Conservation (phyloP, 2,329 filamentous ascomycete species). For the Achaetomium macrosporum region DNA sequence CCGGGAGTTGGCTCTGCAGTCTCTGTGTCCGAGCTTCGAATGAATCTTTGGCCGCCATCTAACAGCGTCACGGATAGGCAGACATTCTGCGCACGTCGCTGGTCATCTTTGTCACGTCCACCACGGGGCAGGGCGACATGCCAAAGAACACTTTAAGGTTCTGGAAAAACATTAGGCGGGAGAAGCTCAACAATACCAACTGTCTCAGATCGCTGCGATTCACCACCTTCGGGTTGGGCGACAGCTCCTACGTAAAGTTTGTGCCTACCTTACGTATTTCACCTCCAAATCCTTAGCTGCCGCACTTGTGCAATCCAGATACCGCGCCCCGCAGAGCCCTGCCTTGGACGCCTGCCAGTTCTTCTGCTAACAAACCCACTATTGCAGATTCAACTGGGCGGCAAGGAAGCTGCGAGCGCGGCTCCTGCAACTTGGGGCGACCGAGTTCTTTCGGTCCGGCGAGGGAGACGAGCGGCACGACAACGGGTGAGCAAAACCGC, state of each 20-base stretch:
- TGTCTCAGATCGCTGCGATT: slow-evolving; percentile 67
- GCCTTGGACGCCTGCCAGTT: background rate
- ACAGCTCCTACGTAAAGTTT: slow-evolving; percentile 89
- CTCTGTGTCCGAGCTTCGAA: no score
- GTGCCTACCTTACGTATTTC: slow-evolving; percentile 22
- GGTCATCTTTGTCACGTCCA: slow-evolving; percentile 78
- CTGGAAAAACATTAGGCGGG: slow-evolving; percentile 79
- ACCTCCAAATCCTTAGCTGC: background rate
- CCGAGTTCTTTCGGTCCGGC: slow-evolving; percentile 67
- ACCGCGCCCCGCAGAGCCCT: background rate
- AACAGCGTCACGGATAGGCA: slow-evolving; percentile 30
- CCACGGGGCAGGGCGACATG: slow-evolving; percentile 90
- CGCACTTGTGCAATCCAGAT: background rate
- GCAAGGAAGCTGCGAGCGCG: slow-evolving; percentile 82
- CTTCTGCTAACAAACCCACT: background rate
- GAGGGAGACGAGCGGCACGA: slow-evolving; percentile 93
- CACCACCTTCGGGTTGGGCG: slow-evolving; percentile 84
- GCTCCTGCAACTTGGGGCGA: slow-evolving; percentile 75
- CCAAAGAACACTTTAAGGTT: slow-evolving; percentile 76
- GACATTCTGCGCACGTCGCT: slow-evolving; percentile 47
- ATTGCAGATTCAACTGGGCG: slow-evolving; percentile 79
- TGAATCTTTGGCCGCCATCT: background rate
- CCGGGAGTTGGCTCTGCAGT: background rate
- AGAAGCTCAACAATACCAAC: slow-evolving; percentile 60
- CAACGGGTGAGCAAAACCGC: slow-evolving; percentile 60